phyloP scores from a whole-genome alignment of 2,329 filamentous ascomycete genomes.

The Colletotrichum sp. region DNA sequence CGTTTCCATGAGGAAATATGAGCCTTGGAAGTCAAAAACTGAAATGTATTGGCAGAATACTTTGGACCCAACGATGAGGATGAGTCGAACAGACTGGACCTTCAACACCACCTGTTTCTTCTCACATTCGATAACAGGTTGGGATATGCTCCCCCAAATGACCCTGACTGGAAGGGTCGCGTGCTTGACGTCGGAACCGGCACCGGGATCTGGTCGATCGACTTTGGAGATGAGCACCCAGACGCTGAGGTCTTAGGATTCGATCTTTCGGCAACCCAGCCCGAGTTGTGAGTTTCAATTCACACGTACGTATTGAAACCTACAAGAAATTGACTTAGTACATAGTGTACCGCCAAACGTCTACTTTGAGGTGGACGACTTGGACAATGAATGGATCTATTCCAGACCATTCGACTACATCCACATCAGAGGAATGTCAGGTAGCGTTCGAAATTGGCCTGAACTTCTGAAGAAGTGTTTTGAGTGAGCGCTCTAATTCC shows the following conservation, averaged over 20 bases:
- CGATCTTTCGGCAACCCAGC: slow-evolving; percentile 47
- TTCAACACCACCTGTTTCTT: slow-evolving; percentile 39
- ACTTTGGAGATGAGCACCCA: slow-evolving; percentile 35
- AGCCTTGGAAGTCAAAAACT: not conserved
- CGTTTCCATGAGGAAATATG: accelerated
- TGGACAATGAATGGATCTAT: slow-evolving; percentile 37
- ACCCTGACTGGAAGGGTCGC: not conserved
- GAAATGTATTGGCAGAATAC: not conserved
- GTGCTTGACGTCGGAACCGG: slow-evolving; percentile 38
- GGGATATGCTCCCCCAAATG: slow-evolving; percentile 27
- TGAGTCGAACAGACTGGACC: slow-evolving; percentile 35
- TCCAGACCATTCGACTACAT: slow-evolving; percentile 37
- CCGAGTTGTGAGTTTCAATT: slow-evolving; percentile 30
- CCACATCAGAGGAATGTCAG: slow-evolving; percentile 34
- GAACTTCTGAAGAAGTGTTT: not conserved
- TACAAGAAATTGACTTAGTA: not conserved
- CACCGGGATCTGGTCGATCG: slow-evolving; percentile 36
- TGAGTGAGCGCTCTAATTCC: not conserved
- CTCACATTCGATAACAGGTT: slow-evolving; percentile 36
- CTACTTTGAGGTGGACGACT: slow-evolving; percentile 44
- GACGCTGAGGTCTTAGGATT: slow-evolving; percentile 39
- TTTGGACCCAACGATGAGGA: slow-evolving; percentile 22
- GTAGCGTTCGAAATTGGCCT: slow-evolving; percentile 24
- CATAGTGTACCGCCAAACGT: slow-evolving; percentile 47
- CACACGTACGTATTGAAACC: not conserved